phyloP scores from a whole-genome alignment of 1,284 basidiomycete species.

The Cryptococcus amylolentus region DNA sequence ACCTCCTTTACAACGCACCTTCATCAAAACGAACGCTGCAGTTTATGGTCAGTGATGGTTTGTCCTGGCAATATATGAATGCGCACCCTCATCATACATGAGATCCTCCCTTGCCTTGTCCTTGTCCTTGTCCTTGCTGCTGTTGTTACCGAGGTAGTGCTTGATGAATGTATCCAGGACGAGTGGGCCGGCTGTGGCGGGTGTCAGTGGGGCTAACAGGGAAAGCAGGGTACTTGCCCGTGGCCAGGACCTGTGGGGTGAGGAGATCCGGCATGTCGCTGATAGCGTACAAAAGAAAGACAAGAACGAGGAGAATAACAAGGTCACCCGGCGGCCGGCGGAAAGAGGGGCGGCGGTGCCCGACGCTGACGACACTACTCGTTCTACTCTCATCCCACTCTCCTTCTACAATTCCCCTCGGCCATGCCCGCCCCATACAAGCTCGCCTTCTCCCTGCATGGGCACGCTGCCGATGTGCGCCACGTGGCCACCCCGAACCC shows the following conservation, averaged over 20 bases:
- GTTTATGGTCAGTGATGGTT: constrained; percentile 11
- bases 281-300: background rate
- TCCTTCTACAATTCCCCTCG: background rate
- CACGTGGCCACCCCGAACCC: constrained; percentile 28
- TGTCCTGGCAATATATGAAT: background rate
- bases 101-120: constrained; percentile 59
- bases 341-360: background rate
- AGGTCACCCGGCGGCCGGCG: background rate
- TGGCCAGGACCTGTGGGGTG: constrained; percentile 35
- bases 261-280: constrained; percentile 38
- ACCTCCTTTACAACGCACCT: constrained; percentile 53
- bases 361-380: background rate
- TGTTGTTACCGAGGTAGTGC: constrained; percentile 66
- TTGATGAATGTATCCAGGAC: constrained; percentile 73
- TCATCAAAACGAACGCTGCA: constrained; percentile 67
- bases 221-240: constrained; percentile 18
- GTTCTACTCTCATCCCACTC: background rate
- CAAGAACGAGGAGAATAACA: background rate
- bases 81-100: constrained; percentile 66
- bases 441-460: constrained; percentile 69
- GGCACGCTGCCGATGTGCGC: constrained; percentile 48
- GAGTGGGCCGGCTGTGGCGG: constrained; percentile 58
- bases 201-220: background rate
- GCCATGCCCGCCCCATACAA: constrained; percentile 58
- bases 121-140: constrained; percentile 10